phyloP scores from a whole-genome alignment of 805 yeast genomes.

The Sugiyamaella boreocaroliniensis region DNA sequence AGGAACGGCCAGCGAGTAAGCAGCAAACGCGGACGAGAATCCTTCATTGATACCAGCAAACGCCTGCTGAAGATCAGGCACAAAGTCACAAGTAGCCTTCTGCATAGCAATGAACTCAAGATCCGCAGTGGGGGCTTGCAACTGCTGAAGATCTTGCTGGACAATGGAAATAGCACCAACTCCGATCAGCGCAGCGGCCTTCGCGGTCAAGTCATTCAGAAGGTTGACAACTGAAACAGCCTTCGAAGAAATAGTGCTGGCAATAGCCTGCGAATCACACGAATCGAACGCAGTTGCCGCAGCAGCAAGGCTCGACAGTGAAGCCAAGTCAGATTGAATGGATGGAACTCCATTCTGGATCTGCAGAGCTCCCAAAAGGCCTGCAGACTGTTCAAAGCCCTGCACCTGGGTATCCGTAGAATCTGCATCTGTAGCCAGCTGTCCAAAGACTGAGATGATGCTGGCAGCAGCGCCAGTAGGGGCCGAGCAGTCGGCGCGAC shows the following conservation, averaged over 20 bases:
- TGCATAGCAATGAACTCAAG: slow-evolving; percentile 15
- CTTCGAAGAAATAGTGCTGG: no score
- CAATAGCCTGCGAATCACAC: no score
- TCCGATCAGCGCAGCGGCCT: slow-evolving; percentile 22
- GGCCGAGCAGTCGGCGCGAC: no score
- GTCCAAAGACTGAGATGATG: no score
- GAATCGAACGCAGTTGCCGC: no score
- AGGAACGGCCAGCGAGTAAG: slow-evolving; percentile 2
- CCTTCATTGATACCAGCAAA: slow-evolving; percentile 9
- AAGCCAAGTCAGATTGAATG: slow-evolving; percentile 19
- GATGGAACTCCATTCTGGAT: slow-evolving; percentile 23
- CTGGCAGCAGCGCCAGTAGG: no score
- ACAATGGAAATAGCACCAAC: slow-evolving; percentile 22
- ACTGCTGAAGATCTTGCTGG: slow-evolving; percentile 18
- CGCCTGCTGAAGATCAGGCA: slow-evolving; percentile 12
- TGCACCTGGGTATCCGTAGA: slow-evolving; percentile 7
- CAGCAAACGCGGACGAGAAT: slow-evolving; percentile 8
- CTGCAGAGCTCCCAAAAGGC: slow-evolving; percentile 26
- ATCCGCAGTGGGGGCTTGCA: slow-evolving; percentile 17
- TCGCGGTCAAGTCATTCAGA: slow-evolving; percentile 17
- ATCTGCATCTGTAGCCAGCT: no score
- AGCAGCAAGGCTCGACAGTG: slow-evolving; percentile 9
- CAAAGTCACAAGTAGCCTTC: slow-evolving; percentile 15
- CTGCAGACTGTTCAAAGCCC: slow-evolving; percentile 12
- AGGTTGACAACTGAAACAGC: slow-evolving; percentile 11